Base-by-base conservation (phyloP, 768 basidiomycete species). In the Trametes meyenii region DNA sequence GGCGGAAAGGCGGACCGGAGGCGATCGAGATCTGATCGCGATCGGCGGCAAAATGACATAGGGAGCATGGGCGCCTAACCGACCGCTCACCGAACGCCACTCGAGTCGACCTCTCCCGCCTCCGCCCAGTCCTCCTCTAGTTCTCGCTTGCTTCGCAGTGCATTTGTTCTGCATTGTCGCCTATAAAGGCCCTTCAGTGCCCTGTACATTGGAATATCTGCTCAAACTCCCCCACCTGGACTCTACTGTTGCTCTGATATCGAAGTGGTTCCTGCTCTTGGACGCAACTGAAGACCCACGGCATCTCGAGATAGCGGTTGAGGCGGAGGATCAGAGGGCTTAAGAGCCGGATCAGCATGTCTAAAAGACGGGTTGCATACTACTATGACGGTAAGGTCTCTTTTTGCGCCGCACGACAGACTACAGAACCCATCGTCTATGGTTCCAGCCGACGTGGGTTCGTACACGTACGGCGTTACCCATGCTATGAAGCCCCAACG, bases 401-500 rank as follows among this genome's bases (percentile, higher is more conserved):
- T 55, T 0, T 42, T 0, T 36, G n/a, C 14, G 21, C 40, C 59
- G 36, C 55, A 26, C 60, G 42, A 56, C 46, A 58, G 45, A 24
- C 21, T 35, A 44, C 42, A n/a, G 2, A 36, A 17, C 19, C 67
- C 26, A 23, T 50, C 5, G 0, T 14, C 2, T 12, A 12, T 19
- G 17, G 13, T 10, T 50, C 5, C 60, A 93, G 90, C 79, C 54
- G 90, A 93, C 65, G 83, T 91, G 33, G 86, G 87, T 23, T 77
- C 83, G 35, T 88, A 90, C 71, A 90, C 90, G 0, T 96, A 94
- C 71, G 94, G 93, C 39, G 78, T 90, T 53, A 89, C 89, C 2
- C 96, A 97, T 67, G 90, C 90, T 49, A 97, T 98, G 94, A 97
- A 98, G 75, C 96, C 96, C 0, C 94, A 96, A 71, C 81, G 96